Base-by-base conservation (phyloP, 257 asterid genomes). In the Pogostemon cablin region DNA sequence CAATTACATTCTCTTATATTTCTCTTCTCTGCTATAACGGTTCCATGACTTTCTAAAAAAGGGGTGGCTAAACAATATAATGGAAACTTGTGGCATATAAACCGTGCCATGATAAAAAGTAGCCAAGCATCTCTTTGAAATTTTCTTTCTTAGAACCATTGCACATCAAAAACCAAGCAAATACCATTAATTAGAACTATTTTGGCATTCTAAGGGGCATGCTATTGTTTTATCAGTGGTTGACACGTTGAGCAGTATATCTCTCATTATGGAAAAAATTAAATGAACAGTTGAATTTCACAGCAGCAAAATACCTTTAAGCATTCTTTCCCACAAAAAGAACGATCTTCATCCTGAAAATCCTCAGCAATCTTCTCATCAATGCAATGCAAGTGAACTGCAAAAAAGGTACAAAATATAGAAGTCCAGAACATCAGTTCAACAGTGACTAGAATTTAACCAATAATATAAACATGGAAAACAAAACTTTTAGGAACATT, bases 241-340 rank as follows among this genome's bases (percentile, higher is more conserved):
- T 56, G 47, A 15, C 53, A 56, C 41, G 37, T 39, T 43, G 2
- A 12, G 43, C 47, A 34, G 63, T 59, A 67, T 60, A 43, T 6
- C 41, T 17, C 32, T 5, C 17, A 15, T 15, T 15, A 59, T 59
- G 62, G 15, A 9, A 25, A 60, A 15, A 15, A 15, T 15, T 53
- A 9, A 20, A 53, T 20, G 57, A 73, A 50, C 7, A 75, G 42
- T 7, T 32, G 59, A 72, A 73, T 71, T 9, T 25, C 44, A 69
- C 50, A 42, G 60, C 67, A 10, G 58, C 6, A 52, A 10, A 6
- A 49, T 86, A 91, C 98, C 96, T 83, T 79, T 81, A 71, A 86
- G 86, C 99, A 95, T 63, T 76, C 86, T 69, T 75, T 79, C 68
- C 96, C 92, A 86, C 99, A 93, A 80, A 91, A 93, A 9, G 83